Evolutionary conservation across 192 early-diverging fungal species (phyloP).

Genomic region (Podila epicladia): DNA sequence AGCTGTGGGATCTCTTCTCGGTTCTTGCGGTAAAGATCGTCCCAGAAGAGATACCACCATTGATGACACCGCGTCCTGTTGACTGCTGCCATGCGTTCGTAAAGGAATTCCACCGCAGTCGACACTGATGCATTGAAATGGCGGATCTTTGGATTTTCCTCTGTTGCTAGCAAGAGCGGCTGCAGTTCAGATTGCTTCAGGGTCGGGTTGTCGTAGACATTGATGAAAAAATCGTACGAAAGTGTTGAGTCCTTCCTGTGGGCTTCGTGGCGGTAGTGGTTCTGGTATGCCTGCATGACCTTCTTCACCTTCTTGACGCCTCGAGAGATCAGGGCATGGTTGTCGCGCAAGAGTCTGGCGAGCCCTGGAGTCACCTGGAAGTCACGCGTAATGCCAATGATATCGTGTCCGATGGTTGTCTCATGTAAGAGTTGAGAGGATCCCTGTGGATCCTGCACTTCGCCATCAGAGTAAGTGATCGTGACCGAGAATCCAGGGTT

Average conservation of each 20-base stretch:
- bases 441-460: slow-evolving; percentile 37
- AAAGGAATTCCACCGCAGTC: slow-evolving; percentile 44
- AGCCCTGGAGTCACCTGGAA: slow-evolving; percentile 64
- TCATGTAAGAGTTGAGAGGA: slow-evolving; percentile 46
- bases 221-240: slow-evolving; percentile 57
- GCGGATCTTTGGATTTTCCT: slow-evolving; percentile 42
- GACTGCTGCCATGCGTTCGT: slow-evolving; percentile 52
- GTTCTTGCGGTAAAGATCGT: slow-evolving; percentile 73
- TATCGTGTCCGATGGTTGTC: slow-evolving; percentile 39
- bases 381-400: slow-evolving; percentile 60
- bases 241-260: slow-evolving; percentile 59
- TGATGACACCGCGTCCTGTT: slow-evolving; percentile 52
- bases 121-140: slow-evolving; percentile 24
- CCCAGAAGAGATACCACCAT: slow-evolving; percentile 78
- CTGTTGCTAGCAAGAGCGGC: slow-evolving; percentile 40
- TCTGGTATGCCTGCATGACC: slow-evolving; percentile 55
- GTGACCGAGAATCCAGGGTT: slow-evolving; percentile 67
- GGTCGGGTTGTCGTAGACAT: slow-evolving; percentile 55
- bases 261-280: slow-evolving; percentile 58
- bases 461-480: slow-evolving; percentile 60
- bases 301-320: slow-evolving; percentile 49
- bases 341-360: slow-evolving; percentile 63
- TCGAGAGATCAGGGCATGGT: slow-evolving; percentile 59
- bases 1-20: slow-evolving; percentile 54
- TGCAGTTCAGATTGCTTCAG: slow-evolving; percentile 42